Base-by-base conservation (phyloP, 2,329 filamentous ascomycete species). In the Calonectria fujianensis region DNA sequence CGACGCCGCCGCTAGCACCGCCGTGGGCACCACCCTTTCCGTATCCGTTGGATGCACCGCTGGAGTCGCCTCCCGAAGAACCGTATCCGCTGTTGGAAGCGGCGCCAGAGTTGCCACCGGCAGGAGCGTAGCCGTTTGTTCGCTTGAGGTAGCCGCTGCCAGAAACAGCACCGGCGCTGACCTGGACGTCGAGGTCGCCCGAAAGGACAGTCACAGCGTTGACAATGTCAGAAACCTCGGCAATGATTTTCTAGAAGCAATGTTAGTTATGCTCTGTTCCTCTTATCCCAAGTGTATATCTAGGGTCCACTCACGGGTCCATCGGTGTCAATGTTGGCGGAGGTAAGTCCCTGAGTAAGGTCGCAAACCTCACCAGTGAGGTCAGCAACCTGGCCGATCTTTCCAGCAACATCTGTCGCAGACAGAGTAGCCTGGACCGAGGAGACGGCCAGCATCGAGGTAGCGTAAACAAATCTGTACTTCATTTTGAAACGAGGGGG, bases 381-480 rank as follows among this genome's bases (percentile, higher is more conserved):
- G 39, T 45, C 61, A 20, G 39, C 39, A 27, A 45, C 31, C 27
- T 65, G 24, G 29, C 27, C 41, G 41, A 65, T 32, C 39, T 65
- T 39, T 27, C 29, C 39, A 14, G 29, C 24, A 32, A 65, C 24
- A 4, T 65, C 61, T 48, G 61, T 63, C 37, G 14, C 57, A 9
- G 57, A 63, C 57, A 63, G 57, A 63, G 57, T 63, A 10, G 57
- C 57, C 37, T 63, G 61, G 61, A 50, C 41, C 39, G 61, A 65
- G 41, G 41, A 20, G 61, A 50, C 41, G 61, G 61, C 61, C 61
- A 48, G 61, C 61, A 65, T 50, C 39, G 61, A 65, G 61, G 61
- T 50, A 65, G 61, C 61, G 61, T 31, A 48, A 32, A 65, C 39
- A 13, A 65, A 65, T 50, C 41, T n/a, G 61, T 48, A 65, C 61